These are phyloP conservation scores for Solanum paucissectum DNA, from an alignment of 257 asterid genomes.

Conservation along the genomic window DNA sequence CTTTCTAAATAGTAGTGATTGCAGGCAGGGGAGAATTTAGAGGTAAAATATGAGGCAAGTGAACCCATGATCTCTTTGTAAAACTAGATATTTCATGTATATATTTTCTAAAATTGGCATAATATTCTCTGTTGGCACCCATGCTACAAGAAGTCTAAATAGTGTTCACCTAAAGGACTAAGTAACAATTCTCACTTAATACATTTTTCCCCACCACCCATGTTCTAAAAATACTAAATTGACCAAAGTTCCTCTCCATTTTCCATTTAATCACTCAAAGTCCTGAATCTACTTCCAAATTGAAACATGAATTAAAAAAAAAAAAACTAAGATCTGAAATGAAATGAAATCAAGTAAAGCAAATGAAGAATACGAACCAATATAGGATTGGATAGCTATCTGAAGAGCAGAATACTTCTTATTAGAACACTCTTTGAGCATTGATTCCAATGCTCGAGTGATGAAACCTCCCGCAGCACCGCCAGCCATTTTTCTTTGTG, in stretches of 20 bases:
- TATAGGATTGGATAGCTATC: slow-evolving; percentile 55
- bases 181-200: not conserved
- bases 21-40: not conserved
- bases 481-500: slow-evolving; percentile 48
- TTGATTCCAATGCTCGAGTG: slow-evolving; percentile 87
- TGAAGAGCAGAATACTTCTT: slow-evolving; percentile 58
- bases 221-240: not conserved
- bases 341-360: not conserved
- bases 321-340: not conserved
- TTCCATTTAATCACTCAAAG: not conserved
- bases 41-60: not conserved
- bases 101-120: no score
- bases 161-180: not conserved
- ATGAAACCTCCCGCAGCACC: slow-evolving; percentile 98
- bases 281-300: not conserved
- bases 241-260: not conserved
- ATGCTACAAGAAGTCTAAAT: not conserved
- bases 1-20: not conserved
- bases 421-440: slow-evolving; percentile 83
- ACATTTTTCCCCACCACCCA: not conserved
- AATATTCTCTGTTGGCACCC: not conserved
- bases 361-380: slow-evolving; percentile 35
- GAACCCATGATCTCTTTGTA: not conserved
- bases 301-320: not conserved
- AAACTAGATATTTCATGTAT: not conserved